Evolutionary conservation across 352 stramenopile species (phyloP).

Genomic region (Pythium vanterpoolii): DNA sequence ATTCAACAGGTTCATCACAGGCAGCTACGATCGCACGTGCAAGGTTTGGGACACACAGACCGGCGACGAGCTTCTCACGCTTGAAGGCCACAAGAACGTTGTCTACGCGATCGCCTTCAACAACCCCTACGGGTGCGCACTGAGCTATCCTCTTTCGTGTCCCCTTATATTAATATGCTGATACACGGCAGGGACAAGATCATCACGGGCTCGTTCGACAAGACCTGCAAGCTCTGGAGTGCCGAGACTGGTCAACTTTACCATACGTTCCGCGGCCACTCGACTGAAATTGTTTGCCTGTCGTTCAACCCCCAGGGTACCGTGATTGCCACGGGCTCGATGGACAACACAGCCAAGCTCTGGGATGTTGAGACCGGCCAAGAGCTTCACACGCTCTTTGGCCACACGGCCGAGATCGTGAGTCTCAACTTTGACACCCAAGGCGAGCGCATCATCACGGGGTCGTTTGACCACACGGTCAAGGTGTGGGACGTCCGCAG

Average conservation of each 20-base stretch:
- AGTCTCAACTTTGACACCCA: conserved; percentile 94
- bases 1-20: conserved; percentile 89
- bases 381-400: conserved; percentile 92
- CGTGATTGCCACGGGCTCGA: conserved; percentile 88
- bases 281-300: conserved; percentile 96
- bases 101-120: conserved; percentile 97
- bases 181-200: conserved; percentile 81
- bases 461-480: conserved; percentile 94
- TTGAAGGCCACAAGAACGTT: conserved; percentile 95
- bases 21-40: conserved; percentile 94
- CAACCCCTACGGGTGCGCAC: conserved; percentile 90
- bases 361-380: conserved; percentile 95
- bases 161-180: not conserved
- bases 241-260: conserved; percentile 91
- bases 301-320: conserved; percentile 93
- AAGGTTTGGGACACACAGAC: conserved; percentile 96
- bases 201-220: conserved; percentile 95
- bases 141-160: not conserved
- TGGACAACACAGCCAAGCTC: conserved; percentile 95
- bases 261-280: conserved; percentile 94
- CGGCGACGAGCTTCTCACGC: conserved; percentile 90
- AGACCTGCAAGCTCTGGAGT: conserved; percentile 96
- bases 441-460: conserved; percentile 92
- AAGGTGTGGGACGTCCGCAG: conserved; percentile 89
- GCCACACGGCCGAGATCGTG: conserved; percentile 94